A percentile compares a stretch with the other conserved stretches of the same genome.
phyloP scores from a whole-genome alignment of 73 alveolate genomes.

The Paramecium caudatum region DNA sequence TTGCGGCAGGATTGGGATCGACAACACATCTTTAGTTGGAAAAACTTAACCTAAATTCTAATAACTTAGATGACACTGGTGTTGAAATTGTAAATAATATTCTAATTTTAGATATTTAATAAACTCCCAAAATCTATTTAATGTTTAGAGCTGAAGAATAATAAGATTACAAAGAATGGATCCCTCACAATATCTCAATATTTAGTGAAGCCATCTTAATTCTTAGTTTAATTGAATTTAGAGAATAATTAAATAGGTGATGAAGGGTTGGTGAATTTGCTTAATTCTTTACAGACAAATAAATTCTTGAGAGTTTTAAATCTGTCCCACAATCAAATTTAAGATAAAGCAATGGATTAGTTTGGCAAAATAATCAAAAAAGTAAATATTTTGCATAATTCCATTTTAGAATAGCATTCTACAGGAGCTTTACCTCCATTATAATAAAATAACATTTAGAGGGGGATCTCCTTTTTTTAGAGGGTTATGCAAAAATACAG shows the following conservation, averaged over 20 bases:
- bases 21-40: not conserved
- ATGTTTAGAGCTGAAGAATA: not conserved
- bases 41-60: conserved; percentile 21
- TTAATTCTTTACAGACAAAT: conserved; percentile 41
- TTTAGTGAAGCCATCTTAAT: not conserved
- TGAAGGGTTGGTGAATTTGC: conserved; percentile 17
- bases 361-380: conserved; percentile 51
- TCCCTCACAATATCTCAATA: not conserved
- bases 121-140: conserved; percentile 15
- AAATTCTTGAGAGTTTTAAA: conserved; percentile 35
- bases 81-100: too few species aligned
- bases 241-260: conserved; percentile 69
- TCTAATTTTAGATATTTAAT: too few species aligned
- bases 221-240: conserved; percentile 29
- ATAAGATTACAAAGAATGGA: conserved; percentile 28
- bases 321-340: conserved; percentile 63
- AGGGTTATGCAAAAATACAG: conserved; percentile 64
- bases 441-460: conserved; percentile 58
- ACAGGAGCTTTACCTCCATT: conserved; percentile 61
- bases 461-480: conserved; percentile 44
- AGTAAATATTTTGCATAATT: not conserved
- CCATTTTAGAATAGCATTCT: conserved; percentile 33
- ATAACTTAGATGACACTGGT: not conserved
- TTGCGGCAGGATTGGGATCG: conserved; percentile 65
- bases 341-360: not conserved